phyloP scores from a whole-genome alignment of 768 basidiomycete species.

The Hygrophorus russula region DNA sequence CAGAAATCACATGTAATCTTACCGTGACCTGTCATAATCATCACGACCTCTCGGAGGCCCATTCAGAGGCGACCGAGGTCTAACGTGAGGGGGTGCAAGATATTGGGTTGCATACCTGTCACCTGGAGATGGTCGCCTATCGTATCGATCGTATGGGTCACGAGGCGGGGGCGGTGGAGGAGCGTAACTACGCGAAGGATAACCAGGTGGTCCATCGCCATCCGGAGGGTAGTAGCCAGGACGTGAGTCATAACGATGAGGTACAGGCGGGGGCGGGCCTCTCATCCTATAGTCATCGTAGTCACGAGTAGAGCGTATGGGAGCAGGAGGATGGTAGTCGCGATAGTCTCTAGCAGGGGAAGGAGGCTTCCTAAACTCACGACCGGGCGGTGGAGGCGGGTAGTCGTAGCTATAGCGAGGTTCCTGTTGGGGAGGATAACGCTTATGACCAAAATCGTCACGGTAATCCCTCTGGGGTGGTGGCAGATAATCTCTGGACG shows the following conservation, averaged over 20 bases:
- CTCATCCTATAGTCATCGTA: constrained; percentile 60
- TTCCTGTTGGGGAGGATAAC: constrained; percentile 39
- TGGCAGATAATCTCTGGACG: constrained; percentile 35
- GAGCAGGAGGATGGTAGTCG: constrained; percentile 44
- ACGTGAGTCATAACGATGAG: constrained; percentile 39
- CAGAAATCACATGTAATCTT: constrained; percentile 11
- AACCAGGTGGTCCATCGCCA: constrained; percentile 47
- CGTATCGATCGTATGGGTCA: constrained; percentile 53
- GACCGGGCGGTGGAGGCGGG: constrained; percentile 31
- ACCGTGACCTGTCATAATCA: constrained; percentile 52
- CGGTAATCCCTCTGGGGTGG: constrained; percentile 29
- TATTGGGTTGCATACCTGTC: constrained; percentile 34
- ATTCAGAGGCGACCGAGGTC: constrained; percentile 37
- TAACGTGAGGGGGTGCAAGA: constrained; percentile 34
- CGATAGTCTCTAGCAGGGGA: constrained; percentile 58
- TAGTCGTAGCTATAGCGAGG: constrained; percentile 53
- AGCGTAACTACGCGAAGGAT: constrained; percentile 43
- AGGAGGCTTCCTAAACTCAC: constrained; percentile 51
- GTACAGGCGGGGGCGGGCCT: constrained; percentile 26
- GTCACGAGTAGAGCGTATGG: constrained; percentile 41
- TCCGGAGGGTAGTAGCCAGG: constrained; percentile 36
- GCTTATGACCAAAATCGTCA: constrained; percentile 43
- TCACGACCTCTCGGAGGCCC: constrained; percentile 39
- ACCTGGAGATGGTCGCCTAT: constrained; percentile 32
- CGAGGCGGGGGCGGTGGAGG: constrained; percentile 33